phyloP scores from a whole-genome alignment of 306 rosid species.

The Trichosanthes truncata region DNA sequence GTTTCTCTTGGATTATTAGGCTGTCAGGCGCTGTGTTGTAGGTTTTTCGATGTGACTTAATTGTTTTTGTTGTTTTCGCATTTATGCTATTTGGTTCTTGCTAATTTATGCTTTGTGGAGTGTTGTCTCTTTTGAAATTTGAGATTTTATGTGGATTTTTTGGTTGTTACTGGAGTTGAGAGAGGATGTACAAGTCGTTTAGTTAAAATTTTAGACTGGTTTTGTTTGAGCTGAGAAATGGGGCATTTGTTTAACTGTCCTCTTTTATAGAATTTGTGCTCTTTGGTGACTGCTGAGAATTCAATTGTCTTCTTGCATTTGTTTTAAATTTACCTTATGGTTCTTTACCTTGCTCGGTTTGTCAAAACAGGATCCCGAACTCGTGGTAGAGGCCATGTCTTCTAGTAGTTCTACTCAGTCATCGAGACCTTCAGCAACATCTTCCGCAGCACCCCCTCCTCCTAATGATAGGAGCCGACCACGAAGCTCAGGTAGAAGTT shows the following conservation, averaged over 20 bases:
- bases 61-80: background rate
- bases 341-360: background rate
- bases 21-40: background rate
- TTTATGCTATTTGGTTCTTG: background rate
- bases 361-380: conserved; percentile 58
- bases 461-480: conserved; percentile 45
- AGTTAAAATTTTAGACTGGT: background rate
- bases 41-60: background rate
- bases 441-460: conserved; percentile 21
- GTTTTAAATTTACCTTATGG: background rate
- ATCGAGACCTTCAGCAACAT: conserved; percentile 32
- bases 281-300: background rate
- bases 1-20: background rate
- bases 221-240: background rate
- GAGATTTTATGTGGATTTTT: background rate
- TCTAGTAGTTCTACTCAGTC: conserved; percentile 52
- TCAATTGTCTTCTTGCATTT: background rate
- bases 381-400: conserved; percentile 71
- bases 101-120: background rate
- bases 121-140: background rate
- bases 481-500: conserved; percentile 38
- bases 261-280: background rate
- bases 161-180: background rate
- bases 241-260: background rate
- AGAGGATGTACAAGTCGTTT: background rate